These are phyloP conservation scores for Boletus patriciae DNA, from an alignment of 768 basidiomycete species.

Conservation along the genomic window DNA sequence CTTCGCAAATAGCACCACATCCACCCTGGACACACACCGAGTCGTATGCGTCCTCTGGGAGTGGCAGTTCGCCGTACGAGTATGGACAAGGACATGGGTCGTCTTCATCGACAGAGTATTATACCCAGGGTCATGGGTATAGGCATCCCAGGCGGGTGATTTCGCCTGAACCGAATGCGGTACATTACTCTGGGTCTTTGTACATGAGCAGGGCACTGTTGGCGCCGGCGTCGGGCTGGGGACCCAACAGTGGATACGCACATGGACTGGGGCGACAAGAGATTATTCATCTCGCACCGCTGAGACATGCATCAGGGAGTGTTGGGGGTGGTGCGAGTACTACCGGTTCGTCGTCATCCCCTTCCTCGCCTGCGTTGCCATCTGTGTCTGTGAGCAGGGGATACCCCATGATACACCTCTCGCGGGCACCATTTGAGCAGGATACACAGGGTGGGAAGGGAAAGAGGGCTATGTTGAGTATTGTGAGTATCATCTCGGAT, in stretches of 20 bases:
- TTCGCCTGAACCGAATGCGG: slow-evolving; percentile 20
- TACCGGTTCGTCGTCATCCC: slow-evolving; percentile 26
- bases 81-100: slow-evolving; percentile 25
- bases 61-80: slow-evolving; percentile 24
- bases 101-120: slow-evolving; percentile 26
- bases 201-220: slow-evolving; percentile 6
- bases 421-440: slow-evolving; percentile 34
- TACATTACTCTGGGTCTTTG: slow-evolving; percentile 16
- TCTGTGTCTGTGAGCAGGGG: slow-evolving; percentile 15
- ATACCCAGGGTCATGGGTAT: slow-evolving; percentile 20
- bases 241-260: slow-evolving; percentile 13
- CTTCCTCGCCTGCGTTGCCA: slow-evolving; percentile 30
- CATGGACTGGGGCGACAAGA: slow-evolving; percentile 29
- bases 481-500: slow-evolving; percentile 69
- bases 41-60: slow-evolving; percentile 26
- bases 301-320: slow-evolving; percentile 24
- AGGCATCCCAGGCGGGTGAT: slow-evolving; percentile 15
- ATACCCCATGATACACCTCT: slow-evolving; percentile 32
- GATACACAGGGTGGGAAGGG: slow-evolving; percentile 12
- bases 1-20: slow-evolving; percentile 17
- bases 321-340: slow-evolving; percentile 8
- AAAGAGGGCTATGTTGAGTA: slow-evolving; percentile 47
- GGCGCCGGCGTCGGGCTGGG: slow-evolving; percentile 17
- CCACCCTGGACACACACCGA: slow-evolving; percentile 21
- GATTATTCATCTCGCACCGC: slow-evolving; percentile 38